These are phyloP conservation scores for Dendrobium officinale DNA, from an alignment of 106 monocot genomes.

Conservation along the genomic window DNA sequence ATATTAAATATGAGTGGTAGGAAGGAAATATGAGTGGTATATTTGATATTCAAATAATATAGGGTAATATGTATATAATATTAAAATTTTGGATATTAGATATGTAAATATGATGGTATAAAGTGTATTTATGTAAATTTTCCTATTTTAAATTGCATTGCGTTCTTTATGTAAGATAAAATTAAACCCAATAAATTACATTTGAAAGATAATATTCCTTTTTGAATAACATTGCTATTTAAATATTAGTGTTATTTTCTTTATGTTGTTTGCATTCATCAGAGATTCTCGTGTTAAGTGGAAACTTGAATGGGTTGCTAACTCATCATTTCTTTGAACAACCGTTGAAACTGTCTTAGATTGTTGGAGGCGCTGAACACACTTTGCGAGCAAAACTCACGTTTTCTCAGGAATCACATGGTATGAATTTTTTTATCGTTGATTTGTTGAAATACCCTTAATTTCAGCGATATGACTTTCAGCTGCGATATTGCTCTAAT, in stretches of 20 bases:
- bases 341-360: slow-evolving; percentile 31
- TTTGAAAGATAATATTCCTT: background rate
- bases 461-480: background rate
- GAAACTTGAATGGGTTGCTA: background rate
- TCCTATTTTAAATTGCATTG: too few species aligned
- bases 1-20: too few species aligned
- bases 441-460: background rate
- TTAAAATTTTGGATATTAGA: too few species aligned
- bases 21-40: too few species aligned
- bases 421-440: slow-evolving; percentile 24
- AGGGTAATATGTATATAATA: too few species aligned
- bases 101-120: too few species aligned
- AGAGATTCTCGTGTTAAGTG: background rate
- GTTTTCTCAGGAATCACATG: slow-evolving; percentile 88
- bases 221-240: background rate
- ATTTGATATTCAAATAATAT: too few species aligned
- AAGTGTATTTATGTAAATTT: too few species aligned
- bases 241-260: background rate
- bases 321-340: background rate
- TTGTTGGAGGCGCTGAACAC: slow-evolving; percentile 96
- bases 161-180: too few species aligned
- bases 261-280: background rate
- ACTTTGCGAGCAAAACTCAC: slow-evolving; percentile 89
- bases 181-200: too few species aligned
- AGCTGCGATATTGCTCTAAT: background rate